These are phyloP conservation scores for Diddensiella caesifluorescens DNA, from an alignment of 805 yeast genomes.

Conservation along the genomic window DNA sequence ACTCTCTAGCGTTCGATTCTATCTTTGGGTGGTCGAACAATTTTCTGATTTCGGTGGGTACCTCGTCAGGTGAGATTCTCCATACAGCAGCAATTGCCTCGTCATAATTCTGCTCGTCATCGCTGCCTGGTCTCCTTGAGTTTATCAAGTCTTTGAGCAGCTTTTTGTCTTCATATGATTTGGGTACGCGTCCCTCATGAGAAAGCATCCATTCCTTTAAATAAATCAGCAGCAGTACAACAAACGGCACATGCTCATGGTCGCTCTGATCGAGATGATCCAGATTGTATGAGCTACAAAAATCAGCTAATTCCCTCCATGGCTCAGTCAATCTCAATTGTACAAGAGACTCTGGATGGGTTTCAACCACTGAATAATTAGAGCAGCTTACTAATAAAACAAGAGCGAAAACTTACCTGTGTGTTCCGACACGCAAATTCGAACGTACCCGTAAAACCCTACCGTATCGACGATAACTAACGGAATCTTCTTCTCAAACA, in stretches of 20 bases:
- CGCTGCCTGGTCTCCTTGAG: slow-evolving; percentile 33
- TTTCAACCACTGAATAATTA: slow-evolving; percentile 64
- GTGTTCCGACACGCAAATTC: slow-evolving; percentile 50
- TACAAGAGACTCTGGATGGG: slow-evolving; percentile 59
- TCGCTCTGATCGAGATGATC: slow-evolving; percentile 38
- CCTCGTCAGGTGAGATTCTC: slow-evolving; percentile 33
- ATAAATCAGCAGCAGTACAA: slow-evolving; percentile 55
- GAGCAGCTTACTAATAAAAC: too few relatives aligned
- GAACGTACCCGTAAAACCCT: slow-evolving; percentile 64
- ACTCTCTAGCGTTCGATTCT: neutral
- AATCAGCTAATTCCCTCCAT: slow-evolving; percentile 61
- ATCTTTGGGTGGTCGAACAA: slow-evolving; percentile 12
- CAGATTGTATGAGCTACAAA: slow-evolving; percentile 48
- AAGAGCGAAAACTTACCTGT: slow-evolving; percentile 33
- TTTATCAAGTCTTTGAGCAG: slow-evolving; percentile 36
- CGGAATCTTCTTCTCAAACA: slow-evolving; percentile 49
- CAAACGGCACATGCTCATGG: slow-evolving; percentile 64
- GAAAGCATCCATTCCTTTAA: slow-evolving; percentile 37
- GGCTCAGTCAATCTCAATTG: slow-evolving; percentile 66
- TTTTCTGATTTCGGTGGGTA: slow-evolving; percentile 17
- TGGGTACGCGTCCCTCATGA: slow-evolving; percentile 24
- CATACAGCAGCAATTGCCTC: slow-evolving; percentile 47
- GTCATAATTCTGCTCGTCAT: slow-evolving; percentile 44
- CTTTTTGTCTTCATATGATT: slow-evolving; percentile 41
- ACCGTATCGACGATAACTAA: slow-evolving; percentile 44